Evolutionary conservation across 1,284 basidiomycete species (phyloP).

Genomic region (Ceratobasidium sp.): DNA sequence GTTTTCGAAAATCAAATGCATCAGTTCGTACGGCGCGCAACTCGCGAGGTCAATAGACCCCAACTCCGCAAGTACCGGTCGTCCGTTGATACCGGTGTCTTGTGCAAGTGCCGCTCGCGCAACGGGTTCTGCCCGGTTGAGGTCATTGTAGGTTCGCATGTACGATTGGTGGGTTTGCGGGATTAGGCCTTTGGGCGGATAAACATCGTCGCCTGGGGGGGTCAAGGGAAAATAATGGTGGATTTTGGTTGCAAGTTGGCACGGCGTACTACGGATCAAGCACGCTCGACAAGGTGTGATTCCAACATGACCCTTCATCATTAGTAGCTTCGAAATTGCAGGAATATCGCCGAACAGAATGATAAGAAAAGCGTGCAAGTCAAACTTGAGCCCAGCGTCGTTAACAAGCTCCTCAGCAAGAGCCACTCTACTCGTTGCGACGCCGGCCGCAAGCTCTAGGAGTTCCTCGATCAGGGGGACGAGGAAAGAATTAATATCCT

Average conservation of each 20-base stretch:
- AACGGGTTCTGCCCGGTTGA: neutral
- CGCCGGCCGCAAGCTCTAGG: slow-evolving; percentile 37
- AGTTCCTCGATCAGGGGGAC: slow-evolving; percentile 44
- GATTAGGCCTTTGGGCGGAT: slow-evolving; percentile 1
- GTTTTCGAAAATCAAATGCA: slow-evolving; percentile 50
- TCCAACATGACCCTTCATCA: neutral
- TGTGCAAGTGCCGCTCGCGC: neutral
- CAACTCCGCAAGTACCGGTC: slow-evolving; percentile 27
- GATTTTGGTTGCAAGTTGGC: neutral
- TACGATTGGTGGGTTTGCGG: slow-evolving; percentile 16
- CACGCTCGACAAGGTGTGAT: slow-evolving; percentile 1
- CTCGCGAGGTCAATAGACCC: slow-evolving; percentile 27
- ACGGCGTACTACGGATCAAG: slow-evolving; percentile 48
- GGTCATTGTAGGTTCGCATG: neutral
- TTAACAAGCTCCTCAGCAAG: neutral
- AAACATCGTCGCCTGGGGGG: neutral
- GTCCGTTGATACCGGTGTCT: slow-evolving; percentile 45
- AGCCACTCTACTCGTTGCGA: slow-evolving; percentile 12
- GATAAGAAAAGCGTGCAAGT: slow-evolving; percentile 39
- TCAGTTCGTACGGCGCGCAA: slow-evolving; percentile 49
- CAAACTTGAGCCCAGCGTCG: slow-evolving; percentile 14
- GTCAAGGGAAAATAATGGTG: slow-evolving; percentile 38
- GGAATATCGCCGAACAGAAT: slow-evolving; percentile 46
- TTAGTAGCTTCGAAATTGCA: slow-evolving; percentile 18
- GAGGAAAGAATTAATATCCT: slow-evolving; percentile 48